Base-by-base conservation (phyloP, 1,284 basidiomycete genomes). In the Boletus semigastroideus region DNA sequence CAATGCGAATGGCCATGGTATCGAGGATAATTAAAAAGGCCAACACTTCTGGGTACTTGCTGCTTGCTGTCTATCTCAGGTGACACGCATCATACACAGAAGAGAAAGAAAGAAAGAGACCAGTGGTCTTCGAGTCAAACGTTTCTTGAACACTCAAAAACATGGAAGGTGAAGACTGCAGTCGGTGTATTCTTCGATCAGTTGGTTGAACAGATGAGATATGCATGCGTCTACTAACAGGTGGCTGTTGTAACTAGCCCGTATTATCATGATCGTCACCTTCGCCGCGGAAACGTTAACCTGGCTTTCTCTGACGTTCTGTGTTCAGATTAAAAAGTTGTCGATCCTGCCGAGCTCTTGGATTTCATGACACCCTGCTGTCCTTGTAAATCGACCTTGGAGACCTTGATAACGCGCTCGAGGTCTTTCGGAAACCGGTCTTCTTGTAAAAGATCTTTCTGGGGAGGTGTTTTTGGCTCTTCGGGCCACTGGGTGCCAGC, bases 231-330 rank as follows among this genome's bases (percentile, higher is more conserved):
- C 86, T 87, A 58, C n/a, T n/a, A n/a, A 77, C 67, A 53, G 75
- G 72, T 58, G 70, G 72, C 46, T 36, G 69, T 64, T 51, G 64
- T 64, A 36, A 59, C 57, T 14, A 64, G 61, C 14, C n/a, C 43
- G n/a, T 42, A 37, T 17, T 63, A 28, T 74, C 73, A 22, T 67
- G 62, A 42, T 64, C 61, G 5, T 64, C 53, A 36, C 64, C 50
- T 42, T 61, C 69, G 30, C 63, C 56, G 19, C 74, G 73, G 22
- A 75, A 60, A 22, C 84, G 78, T 66, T 85, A 86, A 66, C 14
- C 88, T 76, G 55, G 84, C 86, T 52, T 76, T 76, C 64, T 91
- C 88, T 53, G 90, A 61, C 59, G 83, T 76, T 4, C 82, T 83
- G 22, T 87, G 74, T 55, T 88, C 83, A 2, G 78, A 74, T 5